A percentile compares a stretch with the other conserved stretches of the same genome.
These are phyloP conservation scores for Cladophialophora exuberans DNA, from an alignment of 2,329 filamentous ascomycete species.

Conservation along the genomic window DNA sequence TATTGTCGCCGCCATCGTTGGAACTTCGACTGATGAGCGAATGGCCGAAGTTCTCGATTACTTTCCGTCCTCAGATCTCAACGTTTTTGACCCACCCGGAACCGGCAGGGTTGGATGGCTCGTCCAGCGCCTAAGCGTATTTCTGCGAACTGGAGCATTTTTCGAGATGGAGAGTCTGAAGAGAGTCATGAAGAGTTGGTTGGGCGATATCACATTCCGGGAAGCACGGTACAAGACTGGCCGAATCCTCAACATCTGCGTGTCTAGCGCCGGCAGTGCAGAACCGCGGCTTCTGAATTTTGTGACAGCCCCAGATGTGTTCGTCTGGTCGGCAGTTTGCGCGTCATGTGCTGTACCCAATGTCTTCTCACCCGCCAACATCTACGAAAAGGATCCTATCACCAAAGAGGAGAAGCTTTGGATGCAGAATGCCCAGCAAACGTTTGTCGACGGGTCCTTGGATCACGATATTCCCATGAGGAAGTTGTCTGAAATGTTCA, in stretches of 20 bases:
- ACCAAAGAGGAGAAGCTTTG: slow-evolving; percentile 79
- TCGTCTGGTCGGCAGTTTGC: slow-evolving; percentile 93
- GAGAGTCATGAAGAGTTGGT: slow-evolving; percentile 75
- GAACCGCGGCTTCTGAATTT: slow-evolving; percentile 91
- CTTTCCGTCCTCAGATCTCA: slow-evolving; percentile 79
- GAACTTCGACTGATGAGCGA: slow-evolving; percentile 76
- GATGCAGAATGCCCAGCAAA: slow-evolving; percentile 72
- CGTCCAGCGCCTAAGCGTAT: slow-evolving; percentile 67
- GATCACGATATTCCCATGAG: slow-evolving; percentile 94
- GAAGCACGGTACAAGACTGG: slow-evolving; percentile 95
- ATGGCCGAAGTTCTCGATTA: slow-evolving; percentile 69
- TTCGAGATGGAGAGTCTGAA: slow-evolving; percentile 83
- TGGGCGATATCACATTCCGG: slow-evolving; percentile 91
- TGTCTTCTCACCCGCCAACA: slow-evolving; percentile 75
- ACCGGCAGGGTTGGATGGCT: slow-evolving; percentile 24
- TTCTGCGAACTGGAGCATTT: slow-evolving; percentile 64
- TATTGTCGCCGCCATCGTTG: slow-evolving; percentile 81
- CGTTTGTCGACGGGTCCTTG: slow-evolving; percentile 92
- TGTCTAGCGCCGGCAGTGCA: slow-evolving; percentile 84
- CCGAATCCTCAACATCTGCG: slow-evolving; percentile 89
- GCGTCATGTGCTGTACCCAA: slow-evolving; percentile 87
- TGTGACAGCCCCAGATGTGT: slow-evolving; percentile 87
- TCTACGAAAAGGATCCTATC: slow-evolving; percentile 81
- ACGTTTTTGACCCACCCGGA: slow-evolving; percentile 74
- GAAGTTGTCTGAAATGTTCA: slow-evolving; percentile 90